Base-by-base conservation (phyloP, 768 basidiomycete genomes). In the Pulveroboletus ravenelii region DNA sequence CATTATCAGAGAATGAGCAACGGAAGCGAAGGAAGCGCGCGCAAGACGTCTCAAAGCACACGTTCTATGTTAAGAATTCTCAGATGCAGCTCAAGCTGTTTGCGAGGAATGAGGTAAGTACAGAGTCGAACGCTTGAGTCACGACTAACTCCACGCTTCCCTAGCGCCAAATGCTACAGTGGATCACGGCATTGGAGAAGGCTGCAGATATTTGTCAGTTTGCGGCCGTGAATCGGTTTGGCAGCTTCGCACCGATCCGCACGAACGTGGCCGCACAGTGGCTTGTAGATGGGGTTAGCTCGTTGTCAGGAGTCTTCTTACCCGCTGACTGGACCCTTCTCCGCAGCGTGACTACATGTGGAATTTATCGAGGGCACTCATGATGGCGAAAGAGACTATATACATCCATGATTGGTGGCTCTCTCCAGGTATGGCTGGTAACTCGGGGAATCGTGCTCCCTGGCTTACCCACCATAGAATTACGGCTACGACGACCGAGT, bases 341-440 rank as follows among this genome's bases (percentile, higher is more conserved):
- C n/a, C 27, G 14, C 52, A 94, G 89, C 84, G 95, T 10, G 95
- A 99, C 66, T 99, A 99, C 64, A 95, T 93, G 70, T 99, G 95
- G 96, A 95, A 94, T 62, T 72, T 99, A 20, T 91, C 90, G 20
- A 80, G 91, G 36, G 95, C 95, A 0, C 85, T 99, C 41, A 75
- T 89, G 23, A 78, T 96, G 58, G 95, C 95, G 1, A 86, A 85
- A 64, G 86, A 92, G 60, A 77, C 72, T 40, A 93, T 96, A 48
- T 94, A 93, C 64, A 96, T 97, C 34, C 96, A 98, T 63, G 95
- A 95, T 69, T 97, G 95, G 95, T 98, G 95, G 96, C 72, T 93
- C 20, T 91, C 91, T 23, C 92, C 91, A 4, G 86, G 89, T 89
- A 62, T 47, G 62, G 60, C 29, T 30, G 10, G 7, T 35, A n/a